Evolutionary conservation across 345 rosid genomes (phyloP).

Genomic region (Capsella bursapastoris): DNA sequence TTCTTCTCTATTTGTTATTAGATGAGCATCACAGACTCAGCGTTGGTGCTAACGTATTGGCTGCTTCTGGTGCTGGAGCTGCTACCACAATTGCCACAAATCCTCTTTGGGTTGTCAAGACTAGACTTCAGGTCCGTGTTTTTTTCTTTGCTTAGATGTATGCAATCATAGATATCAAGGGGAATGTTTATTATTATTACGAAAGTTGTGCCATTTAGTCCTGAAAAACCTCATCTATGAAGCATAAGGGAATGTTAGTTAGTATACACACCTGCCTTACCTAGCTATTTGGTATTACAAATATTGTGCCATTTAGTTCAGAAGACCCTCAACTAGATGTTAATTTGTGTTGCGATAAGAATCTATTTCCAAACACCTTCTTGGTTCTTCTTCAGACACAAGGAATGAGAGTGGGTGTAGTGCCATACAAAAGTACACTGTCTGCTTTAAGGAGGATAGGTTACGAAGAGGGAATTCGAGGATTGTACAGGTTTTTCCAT

Average conservation of each 20-base stretch:
- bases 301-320: not conserved
- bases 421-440: conserved; percentile 71
- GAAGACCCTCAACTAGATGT: conserved; percentile 13
- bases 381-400: conserved; percentile 59
- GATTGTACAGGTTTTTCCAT: conserved; percentile 71
- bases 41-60: conserved; percentile 75
- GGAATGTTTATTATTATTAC: not conserved
- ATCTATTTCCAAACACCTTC: not conserved
- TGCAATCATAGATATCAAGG: not conserved
- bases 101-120: conserved; percentile 97
- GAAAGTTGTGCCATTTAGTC: too few relatives aligned
- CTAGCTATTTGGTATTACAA: not conserved
- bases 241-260: too few relatives aligned
- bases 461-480: conserved; percentile 69
- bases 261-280: not conserved
- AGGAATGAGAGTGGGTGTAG: conserved; percentile 70
- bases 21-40: conserved; percentile 63
- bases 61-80: conserved; percentile 93
- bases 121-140: conserved; percentile 74
- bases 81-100: conserved; percentile 76
- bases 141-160: not conserved
- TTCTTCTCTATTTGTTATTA: conserved; percentile 32
- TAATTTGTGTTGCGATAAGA: not conserved
- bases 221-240: too few relatives aligned
- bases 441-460: conserved; percentile 86